Evolutionary conservation across 495 filamentous ascomycete genomes (phyloP), one percentile per base, ranked within the genome.

Genomic region (Ramalina intermedia): DNA sequence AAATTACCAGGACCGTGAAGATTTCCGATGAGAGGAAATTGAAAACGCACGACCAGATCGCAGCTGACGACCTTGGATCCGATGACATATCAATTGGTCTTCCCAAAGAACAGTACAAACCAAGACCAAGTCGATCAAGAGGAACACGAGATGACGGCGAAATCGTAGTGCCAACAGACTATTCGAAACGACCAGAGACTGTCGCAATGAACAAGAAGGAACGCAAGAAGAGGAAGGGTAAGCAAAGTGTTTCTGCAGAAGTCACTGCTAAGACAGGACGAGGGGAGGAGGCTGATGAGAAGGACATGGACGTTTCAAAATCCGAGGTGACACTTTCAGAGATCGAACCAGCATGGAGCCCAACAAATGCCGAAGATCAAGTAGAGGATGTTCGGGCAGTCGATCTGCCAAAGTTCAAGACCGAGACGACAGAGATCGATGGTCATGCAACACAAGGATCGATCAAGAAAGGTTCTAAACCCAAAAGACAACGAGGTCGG

Each of bases 161-260:
- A 16, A 1, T 59, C 5, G 5, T 58, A 2, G 40, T 55, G 16
- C 50, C 58, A 13, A 37, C 38, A 11, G 57, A 61, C 27, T 61
- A 57, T 37, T 61, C 58, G 8, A 61, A 61, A 39, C 41, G 46
- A 18, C 58, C 58, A n/a, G 58, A 61, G 51, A 39, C 54, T 14
- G 12, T 49, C 14, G 33, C 23, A 8, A 61, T 53, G 21, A 26
- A 21, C 23, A 57, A 58, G 35, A 56, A 52, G 16, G 37, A 46
- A 6, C 49, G 38, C 21, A 51, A 40, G 9, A 18, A 49, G 44
- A 38, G 51, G 12, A 53, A 58, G 45, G 5, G 29, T 33, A 33
- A 58, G 41, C 40, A 50, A 50, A n/a, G 46, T 47, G 14, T 52
- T 46, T 9, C 29, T 11, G 41, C 48, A 14, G 52, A 58, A 33